These are phyloP conservation scores for Trichoderma sp. DNA, from an alignment of 2,329 filamentous ascomycete species.

Conservation along the genomic window DNA sequence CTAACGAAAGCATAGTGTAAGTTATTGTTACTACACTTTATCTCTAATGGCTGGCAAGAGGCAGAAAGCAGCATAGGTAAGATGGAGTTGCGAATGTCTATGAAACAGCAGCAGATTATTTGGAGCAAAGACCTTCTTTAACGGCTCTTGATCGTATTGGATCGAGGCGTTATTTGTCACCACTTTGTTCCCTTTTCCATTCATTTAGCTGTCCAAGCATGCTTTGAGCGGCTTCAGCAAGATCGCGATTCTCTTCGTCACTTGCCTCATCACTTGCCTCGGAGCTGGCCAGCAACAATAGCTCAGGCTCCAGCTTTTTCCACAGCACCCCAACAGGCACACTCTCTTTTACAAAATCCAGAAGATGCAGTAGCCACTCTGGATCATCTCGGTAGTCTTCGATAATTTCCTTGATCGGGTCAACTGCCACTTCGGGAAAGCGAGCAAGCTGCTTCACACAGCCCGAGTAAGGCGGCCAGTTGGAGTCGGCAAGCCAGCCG, in stretches of 20 bases:
- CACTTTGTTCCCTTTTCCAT: background rate
- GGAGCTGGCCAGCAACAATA: background rate
- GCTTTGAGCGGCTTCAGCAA: background rate
- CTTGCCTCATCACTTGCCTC: background rate
- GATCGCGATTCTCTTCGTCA: background rate
- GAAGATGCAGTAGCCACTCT: conserved; percentile 8
- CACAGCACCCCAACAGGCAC: conserved; percentile 4
- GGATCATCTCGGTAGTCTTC: background rate
- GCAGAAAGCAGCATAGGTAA: background rate
- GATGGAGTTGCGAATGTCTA: background rate
- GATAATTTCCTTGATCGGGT: conserved; percentile 5
- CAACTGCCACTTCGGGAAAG: conserved; percentile 14
- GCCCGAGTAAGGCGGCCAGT: conserved; percentile 7
- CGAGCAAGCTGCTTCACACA: conserved; percentile 12
- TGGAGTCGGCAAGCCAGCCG: conserved; percentile 9
- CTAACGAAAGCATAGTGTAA: background rate
- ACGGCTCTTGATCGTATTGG: background rate
- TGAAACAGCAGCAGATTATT: background rate
- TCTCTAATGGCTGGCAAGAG: background rate
- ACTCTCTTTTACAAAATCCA: conserved; percentile 1
- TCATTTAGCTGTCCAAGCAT: background rate
- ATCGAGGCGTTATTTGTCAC: background rate
- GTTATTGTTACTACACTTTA: background rate
- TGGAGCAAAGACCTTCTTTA: background rate
- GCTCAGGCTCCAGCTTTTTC: conserved; percentile 1